Evolutionary conservation across 1,284 basidiomycete species (phyloP).

Genomic region (Hymenochaete sp.): DNA sequence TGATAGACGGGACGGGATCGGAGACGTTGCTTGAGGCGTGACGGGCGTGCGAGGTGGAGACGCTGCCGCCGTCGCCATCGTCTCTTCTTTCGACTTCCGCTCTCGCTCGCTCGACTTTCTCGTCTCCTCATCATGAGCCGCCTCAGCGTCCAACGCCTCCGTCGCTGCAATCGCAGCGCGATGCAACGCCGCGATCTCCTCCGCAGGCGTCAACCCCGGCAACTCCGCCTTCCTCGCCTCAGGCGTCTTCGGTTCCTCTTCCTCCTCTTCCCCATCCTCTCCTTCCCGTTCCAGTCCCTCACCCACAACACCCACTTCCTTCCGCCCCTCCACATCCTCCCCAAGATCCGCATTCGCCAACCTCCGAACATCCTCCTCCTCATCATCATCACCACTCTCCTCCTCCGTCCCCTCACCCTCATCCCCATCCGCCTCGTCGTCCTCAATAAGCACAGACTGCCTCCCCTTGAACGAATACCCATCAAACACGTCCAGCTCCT

Average conservation of each 20-base stretch:
- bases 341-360: constrained; percentile 14
- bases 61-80: background rate
- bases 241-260: constrained; percentile 60
- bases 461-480: constrained; percentile 85
- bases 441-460: constrained; percentile 67
- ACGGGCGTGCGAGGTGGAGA: constrained; percentile 18
- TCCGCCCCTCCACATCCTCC: constrained; percentile 2
- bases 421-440: constrained; percentile 36
- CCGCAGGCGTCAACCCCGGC: constrained; percentile 27
- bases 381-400: constrained; percentile 25
- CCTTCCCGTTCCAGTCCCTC: background rate
- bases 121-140: constrained; percentile 10
- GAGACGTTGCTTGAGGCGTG: constrained; percentile 2
- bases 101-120: background rate
- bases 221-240: constrained; percentile 50
- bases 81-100: constrained; percentile 9
- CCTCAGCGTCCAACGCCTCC: constrained; percentile 10
- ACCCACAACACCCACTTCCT: too few relatives aligned
- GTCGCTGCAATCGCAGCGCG: constrained; percentile 11
- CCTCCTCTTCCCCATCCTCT: constrained; percentile 5
- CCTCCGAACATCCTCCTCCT: constrained; percentile 25
- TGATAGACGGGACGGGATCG: background rate
- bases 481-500: constrained; percentile 69
- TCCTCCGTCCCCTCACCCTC: constrained; percentile 37
- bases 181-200: constrained; percentile 18